Percentiles rank a stretch among this genome's conserved stretches.
phyloP scores from a whole-genome alignment of 345 rosid genomes.

The Eucalyptus erythrocorys region DNA sequence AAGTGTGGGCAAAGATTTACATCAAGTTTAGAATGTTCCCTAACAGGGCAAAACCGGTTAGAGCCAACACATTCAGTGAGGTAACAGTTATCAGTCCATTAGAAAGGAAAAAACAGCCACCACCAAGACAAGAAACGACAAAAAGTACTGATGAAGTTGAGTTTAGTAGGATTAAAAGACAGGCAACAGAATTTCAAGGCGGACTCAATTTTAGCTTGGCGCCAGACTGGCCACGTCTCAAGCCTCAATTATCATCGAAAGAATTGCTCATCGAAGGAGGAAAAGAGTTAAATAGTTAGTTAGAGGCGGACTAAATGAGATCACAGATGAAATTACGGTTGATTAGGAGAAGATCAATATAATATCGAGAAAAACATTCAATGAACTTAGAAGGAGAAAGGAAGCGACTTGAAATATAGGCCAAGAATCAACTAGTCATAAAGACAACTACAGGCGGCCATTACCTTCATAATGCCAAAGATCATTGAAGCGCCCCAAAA shows the following conservation, averaged over 20 bases:
- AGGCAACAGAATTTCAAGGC: neutral
- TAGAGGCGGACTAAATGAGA: neutral
- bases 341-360: neutral
- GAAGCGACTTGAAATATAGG: neutral
- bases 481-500: neutral
- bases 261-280: neutral
- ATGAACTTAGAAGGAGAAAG: neutral
- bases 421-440: neutral
- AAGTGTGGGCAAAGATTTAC: neutral
- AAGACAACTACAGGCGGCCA: neutral
- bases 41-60: neutral
- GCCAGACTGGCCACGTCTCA: neutral
- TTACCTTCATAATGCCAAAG: no score
- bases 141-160: neutral
- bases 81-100: neutral
- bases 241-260: neutral
- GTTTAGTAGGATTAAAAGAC: neutral
- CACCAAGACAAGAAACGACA: neutral
- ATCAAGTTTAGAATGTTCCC: neutral
- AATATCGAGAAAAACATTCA: neutral
- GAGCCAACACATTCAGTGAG: neutral
- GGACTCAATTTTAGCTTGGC: neutral
- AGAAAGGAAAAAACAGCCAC: neutral
- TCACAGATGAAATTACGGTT: neutral
- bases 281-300: neutral